These are phyloP conservation scores for Cytospora schulzeri DNA, from an alignment of 2,329 filamentous ascomycete genomes.

Conservation along the genomic window DNA sequence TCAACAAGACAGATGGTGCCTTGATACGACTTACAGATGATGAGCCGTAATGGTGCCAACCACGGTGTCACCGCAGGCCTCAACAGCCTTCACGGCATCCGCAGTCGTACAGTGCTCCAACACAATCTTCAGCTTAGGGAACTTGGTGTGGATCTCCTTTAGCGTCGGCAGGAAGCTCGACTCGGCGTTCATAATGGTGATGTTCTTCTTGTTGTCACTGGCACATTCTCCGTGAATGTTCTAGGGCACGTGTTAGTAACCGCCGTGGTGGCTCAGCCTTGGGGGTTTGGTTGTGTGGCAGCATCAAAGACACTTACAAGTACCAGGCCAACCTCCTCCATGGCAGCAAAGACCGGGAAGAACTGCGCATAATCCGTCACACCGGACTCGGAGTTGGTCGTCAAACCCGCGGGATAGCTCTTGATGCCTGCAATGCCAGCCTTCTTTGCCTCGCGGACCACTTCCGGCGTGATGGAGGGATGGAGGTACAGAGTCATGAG, in stretches of 20 bases:
- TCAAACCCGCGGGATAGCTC: constrained; percentile 66
- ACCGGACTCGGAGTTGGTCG: constrained; percentile 68
- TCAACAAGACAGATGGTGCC: background rate
- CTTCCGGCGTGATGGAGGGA: constrained; percentile 64
- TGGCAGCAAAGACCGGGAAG: constrained; percentile 81
- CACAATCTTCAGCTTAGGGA: constrained; percentile 71
- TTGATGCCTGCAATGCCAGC: constrained; percentile 75
- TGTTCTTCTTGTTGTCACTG: constrained; percentile 40
- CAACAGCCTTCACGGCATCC: constrained; percentile 77
- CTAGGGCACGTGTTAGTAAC: constrained; percentile 51
- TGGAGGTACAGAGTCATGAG: constrained; percentile 73
- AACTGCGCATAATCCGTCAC: constrained; percentile 71
- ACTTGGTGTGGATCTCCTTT: constrained; percentile 69
- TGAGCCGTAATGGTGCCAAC: constrained; percentile 82
- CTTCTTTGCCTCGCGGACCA: constrained; percentile 71
- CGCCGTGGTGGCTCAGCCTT: background rate
- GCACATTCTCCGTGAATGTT: constrained; percentile 93
- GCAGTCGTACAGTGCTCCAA: constrained; percentile 88
- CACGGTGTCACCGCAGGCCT: constrained; percentile 75
- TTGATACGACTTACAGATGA: constrained; percentile 59
- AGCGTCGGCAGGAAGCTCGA: constrained; percentile 80
- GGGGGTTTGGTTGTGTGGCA: too few species aligned
- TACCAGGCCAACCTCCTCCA: constrained; percentile 76
- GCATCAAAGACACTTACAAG: constrained; percentile 27
- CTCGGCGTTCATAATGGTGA: constrained; percentile 69